Conservation (phyloP, 305 asterid species). For the Rubia peregrina region DNA sequence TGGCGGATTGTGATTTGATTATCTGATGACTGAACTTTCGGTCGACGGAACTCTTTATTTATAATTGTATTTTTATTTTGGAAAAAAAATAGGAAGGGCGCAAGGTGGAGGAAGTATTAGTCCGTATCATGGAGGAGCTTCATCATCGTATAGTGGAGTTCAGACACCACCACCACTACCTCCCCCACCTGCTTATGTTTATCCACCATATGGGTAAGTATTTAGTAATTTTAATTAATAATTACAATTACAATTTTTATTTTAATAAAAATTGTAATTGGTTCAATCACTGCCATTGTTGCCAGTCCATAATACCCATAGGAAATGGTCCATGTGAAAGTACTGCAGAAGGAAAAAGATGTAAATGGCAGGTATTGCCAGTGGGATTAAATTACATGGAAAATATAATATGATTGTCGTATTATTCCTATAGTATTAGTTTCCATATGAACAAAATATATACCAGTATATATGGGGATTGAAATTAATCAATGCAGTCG, state of each 20-base stretch:
- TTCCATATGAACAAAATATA: not conserved
- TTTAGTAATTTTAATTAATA: constrained; percentile 18
- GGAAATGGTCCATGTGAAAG: constrained; percentile 42
- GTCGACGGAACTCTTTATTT: no score
- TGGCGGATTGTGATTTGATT: no score
- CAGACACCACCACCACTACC: constrained; percentile 37
- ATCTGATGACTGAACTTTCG: no score
- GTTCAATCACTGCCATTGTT: constrained; percentile 17
- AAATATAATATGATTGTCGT: constrained; percentile 18
- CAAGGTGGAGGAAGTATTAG: constrained; percentile 37
- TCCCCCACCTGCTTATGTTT: constrained; percentile 50
- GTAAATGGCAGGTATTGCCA: constrained; percentile 40
- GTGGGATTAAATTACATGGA: constrained; percentile 31
- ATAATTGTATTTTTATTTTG: no score
- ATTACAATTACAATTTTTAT: not conserved
- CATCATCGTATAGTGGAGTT: constrained; percentile 36
- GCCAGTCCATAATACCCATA: constrained; percentile 25
- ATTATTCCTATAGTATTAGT: not conserved
- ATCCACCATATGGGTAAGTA: constrained; percentile 80
- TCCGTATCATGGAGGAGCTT: constrained; percentile 49
- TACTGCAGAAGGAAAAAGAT: constrained; percentile 32
- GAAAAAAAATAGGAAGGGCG: constrained; percentile 37
- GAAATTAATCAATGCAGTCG: constrained; percentile 38
- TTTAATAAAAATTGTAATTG: not conserved
- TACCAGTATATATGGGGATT: no score